Evolutionary conservation across 78 protist species (phyloP), one percentile per base, ranked within the genome.

Genomic region (Dictyostelium brefeldianum): DNA sequence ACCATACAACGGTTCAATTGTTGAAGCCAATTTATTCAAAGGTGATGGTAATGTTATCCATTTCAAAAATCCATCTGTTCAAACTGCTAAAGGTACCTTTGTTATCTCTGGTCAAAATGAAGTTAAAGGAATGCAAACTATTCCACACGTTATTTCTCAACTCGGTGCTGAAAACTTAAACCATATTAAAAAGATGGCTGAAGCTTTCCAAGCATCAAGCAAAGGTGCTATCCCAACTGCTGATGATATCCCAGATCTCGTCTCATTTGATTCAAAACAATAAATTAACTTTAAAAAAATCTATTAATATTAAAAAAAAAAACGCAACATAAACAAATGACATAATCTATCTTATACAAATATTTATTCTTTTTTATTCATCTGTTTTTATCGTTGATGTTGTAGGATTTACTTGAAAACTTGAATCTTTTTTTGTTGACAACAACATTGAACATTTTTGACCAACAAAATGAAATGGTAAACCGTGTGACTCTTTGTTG

Each of bases 41-140:
- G 79, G 74, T 69, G 97, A 96, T 43, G 95, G 90, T 69, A 81
- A 59, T 78, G 75, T 96, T 78, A 89, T 96, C 81, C 97, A 96
- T 92, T 92, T 91, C 87, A 81, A 11, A 41, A 46, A 92, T 70
- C 97, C 97, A 81, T 71, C 69, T 62, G 95, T 96, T 54, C 70
- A 75, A 25, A 94, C 96, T 81, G 92, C 79, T 46, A 25, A 83
- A 18, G 80, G 77, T 25, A 92, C 96, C 47, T 96, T 91, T 56
- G 83, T 94, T 22, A 90, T 96, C 92, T 81, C 94, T 80, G 97
- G 97, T 70, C 81, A 51, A 29, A 54, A 83, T 67, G 78, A 96
- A 84, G 41, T 17, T 57, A 96, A 96, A 94, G 18, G 81, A 20
- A 78, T 91, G 78, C 53, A 57, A 46, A 83, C 85, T 11, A 90